A percentile compares a stretch with the other conserved stretches of the same genome.
Conservation (phyloP, 306 rosid genomes). For the Delonix regia region DNA sequence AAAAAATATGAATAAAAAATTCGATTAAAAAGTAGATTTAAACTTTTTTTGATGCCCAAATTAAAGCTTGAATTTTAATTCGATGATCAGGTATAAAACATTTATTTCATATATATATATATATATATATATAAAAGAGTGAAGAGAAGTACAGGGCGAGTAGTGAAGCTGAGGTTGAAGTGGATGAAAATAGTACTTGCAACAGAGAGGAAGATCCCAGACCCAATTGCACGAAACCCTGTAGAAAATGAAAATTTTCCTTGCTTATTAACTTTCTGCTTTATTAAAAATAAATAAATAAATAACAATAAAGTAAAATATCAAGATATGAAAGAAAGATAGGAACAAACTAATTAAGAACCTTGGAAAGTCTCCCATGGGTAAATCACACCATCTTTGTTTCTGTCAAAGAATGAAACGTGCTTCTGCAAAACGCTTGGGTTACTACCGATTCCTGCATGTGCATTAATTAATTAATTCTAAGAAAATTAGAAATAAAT, state of each 20-base stretch:
- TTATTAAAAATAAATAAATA: too few relatives aligned
- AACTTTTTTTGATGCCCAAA: too few relatives aligned
- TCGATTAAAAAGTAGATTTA: too few relatives aligned
- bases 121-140: too few relatives aligned
- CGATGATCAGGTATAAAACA: too few relatives aligned
- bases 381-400: not conserved
- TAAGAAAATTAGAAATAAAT: too few relatives aligned
- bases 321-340: not conserved
- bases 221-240: conserved; percentile 72
- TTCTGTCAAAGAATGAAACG: not conserved
- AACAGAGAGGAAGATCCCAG: conserved; percentile 40
- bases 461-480: too few relatives aligned
- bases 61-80: too few relatives aligned
- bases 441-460: not conserved
- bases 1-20: too few relatives aligned
- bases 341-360: not conserved
- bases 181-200: conserved; percentile 45
- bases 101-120: too few relatives aligned
- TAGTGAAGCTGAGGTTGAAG: conserved; percentile 46
- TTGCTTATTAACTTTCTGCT: not conserved
- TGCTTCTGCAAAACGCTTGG: not conserved
- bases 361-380: not conserved
- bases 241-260: not conserved
- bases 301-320: too few relatives aligned
- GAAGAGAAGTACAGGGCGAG: conserved; percentile 51